A percentile compares a stretch with the other conserved stretches of the same genome.
Conservation (phyloP, 768 basidiomycete species). For the Collybiopsis luxurians region DNA sequence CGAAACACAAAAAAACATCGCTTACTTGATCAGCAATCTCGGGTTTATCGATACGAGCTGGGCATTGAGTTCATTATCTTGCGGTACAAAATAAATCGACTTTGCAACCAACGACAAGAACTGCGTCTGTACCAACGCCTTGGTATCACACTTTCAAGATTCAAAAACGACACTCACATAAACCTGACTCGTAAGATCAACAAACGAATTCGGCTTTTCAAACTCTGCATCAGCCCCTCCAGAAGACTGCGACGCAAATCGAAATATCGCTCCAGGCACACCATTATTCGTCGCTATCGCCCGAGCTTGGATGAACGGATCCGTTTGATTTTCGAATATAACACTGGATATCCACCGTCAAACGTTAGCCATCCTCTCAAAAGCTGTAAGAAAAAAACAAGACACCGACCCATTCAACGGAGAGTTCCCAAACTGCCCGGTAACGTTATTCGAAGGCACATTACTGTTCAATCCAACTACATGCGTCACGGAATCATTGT, state of each 20-base stretch:
- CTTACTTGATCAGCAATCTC: constrained; percentile 61
- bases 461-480: constrained; percentile 31
- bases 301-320: constrained; percentile 51
- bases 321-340: constrained; percentile 26
- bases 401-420: constrained; percentile 57
- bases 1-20: constrained; percentile 7
- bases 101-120: constrained; percentile 58
- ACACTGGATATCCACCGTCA: too few species aligned
- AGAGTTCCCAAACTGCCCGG: constrained; percentile 41
- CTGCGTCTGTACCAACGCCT: constrained; percentile 41
- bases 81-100: constrained; percentile 53
- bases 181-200: constrained; percentile 45
- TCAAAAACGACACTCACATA: constrained; percentile 48
- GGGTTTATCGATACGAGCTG: constrained; percentile 38
- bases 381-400: not conserved
- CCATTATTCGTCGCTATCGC: constrained; percentile 46
- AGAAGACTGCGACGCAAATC: constrained; percentile 39
- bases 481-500: constrained; percentile 35
- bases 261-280: constrained; percentile 61
- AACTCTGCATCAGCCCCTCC: constrained; percentile 45
- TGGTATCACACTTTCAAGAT: not conserved
- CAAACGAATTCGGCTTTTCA: constrained; percentile 45
- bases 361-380: not conserved
- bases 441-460: constrained; percentile 47
- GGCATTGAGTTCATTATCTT: constrained; percentile 36